Conservation (phyloP, 164 flowering plant genomes). For the Umbilicus rupestris region DNA sequence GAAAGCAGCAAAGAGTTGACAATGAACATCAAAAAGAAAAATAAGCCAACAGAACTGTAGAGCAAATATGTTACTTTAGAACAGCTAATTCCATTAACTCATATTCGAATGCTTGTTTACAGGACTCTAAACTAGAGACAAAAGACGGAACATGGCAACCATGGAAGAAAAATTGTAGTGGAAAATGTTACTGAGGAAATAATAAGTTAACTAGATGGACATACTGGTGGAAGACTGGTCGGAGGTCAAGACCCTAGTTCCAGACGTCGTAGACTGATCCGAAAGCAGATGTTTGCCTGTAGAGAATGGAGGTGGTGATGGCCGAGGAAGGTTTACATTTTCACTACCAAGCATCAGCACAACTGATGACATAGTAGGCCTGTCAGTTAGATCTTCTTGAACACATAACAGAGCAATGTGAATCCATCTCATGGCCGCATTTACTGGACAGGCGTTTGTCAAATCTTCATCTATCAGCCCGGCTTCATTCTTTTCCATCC, state of each 20-base stretch:
- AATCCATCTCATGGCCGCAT: conserved; percentile 15
- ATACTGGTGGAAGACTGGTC: conserved; percentile 5
- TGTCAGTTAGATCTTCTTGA: conserved; percentile 14
- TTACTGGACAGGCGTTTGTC: conserved; percentile 1
- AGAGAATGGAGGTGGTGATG: conserved; percentile 13
- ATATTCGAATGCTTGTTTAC: no score
- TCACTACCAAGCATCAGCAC: conserved; percentile 17
- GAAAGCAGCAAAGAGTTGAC: no score
- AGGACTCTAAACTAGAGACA: no score
- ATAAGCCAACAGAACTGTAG: no score
- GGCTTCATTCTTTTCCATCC: conserved; percentile 5
- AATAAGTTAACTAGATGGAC: background rate
- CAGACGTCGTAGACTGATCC: conserved; percentile 8
- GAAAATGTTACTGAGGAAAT: no score
- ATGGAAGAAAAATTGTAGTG: no score
- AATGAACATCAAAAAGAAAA: no score
- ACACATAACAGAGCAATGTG: conserved; percentile 25
- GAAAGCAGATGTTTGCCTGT: background rate
- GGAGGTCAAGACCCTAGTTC: background rate
- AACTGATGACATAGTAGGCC: conserved; percentile 19
- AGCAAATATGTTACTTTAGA: no score
- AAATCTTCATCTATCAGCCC: conserved; percentile 12
- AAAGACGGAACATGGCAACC: no score
- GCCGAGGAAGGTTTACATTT: conserved; percentile 5
- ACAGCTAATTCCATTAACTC: no score